A percentile compares a stretch with the other conserved stretches of the same genome.
These are phyloP conservation scores for Metschnikowia aberdeeniae DNA, from an alignment of 805 yeast genomes.

Conservation along the genomic window DNA sequence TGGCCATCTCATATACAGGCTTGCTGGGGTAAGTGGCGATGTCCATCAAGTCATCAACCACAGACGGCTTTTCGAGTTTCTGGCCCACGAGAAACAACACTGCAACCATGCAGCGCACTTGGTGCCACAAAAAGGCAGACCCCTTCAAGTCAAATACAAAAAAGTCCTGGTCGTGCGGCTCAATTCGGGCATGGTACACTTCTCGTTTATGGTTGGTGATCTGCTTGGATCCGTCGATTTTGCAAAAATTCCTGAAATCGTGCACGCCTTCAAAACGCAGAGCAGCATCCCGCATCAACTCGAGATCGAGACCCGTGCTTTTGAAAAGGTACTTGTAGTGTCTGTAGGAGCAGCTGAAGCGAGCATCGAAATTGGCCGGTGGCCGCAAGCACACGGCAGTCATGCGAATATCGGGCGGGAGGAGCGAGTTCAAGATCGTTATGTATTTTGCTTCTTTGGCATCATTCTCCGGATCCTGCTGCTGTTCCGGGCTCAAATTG, in stretches of 20 bases:
- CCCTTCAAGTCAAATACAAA: constrained; percentile 79
- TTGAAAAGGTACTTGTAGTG: constrained; percentile 83
- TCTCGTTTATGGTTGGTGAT: constrained; percentile 72
- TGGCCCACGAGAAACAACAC: constrained; percentile 79
- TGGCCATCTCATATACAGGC: constrained; percentile 86
- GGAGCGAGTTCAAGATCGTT: constrained; percentile 63
- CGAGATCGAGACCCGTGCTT: constrained; percentile 54
- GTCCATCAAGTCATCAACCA: constrained; percentile 59
- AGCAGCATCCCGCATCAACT: constrained; percentile 68
- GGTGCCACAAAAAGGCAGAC: constrained; percentile 95
- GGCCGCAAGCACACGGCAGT: constrained; percentile 82
- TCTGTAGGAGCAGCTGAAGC: constrained; percentile 83
- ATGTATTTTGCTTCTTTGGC: constrained; percentile 70
- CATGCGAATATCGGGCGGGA: constrained; percentile 81
- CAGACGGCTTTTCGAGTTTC: constrained; percentile 54
- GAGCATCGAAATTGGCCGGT: constrained; percentile 79
- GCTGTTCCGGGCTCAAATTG: constrained; percentile 57
- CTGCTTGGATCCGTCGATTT: constrained; percentile 91
- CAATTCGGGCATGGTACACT: constrained; percentile 51
- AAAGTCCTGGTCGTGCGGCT: constrained; percentile 38
- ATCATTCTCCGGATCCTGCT: constrained; percentile 54
- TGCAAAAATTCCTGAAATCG: constrained; percentile 93
- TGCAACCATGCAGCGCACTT: constrained; percentile 94
- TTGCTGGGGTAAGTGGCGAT: constrained; percentile 53
- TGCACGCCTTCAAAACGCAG: constrained; percentile 61